Base-by-base conservation (phyloP, 2,329 filamentous ascomycete species). In the Sphaerostilbella broomeana region DNA sequence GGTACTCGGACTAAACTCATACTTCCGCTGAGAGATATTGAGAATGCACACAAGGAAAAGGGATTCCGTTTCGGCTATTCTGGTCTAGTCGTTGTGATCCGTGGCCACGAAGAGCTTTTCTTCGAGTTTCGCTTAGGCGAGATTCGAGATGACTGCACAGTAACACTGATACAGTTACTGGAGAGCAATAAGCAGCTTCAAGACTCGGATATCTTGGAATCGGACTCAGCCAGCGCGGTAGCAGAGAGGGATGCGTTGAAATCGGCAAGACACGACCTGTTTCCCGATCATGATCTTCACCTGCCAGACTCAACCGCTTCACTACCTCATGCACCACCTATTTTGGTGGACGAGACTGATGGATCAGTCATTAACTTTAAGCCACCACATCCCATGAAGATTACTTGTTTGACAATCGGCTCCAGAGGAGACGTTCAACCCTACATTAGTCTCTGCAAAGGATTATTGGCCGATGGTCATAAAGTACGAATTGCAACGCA, bases 341-440 rank as follows among this genome's bases (percentile, higher is more conserved):
- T 95, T 25, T 65, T 90, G 2, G 94, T 95, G 50, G 92, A 97
- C 55, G 90, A 97, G 52, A 81, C 86, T 7, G 80, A 82, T 49
- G 85, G 86, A 4, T 95, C 89, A 0, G 84, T 95, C 42, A 73
- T 95, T 47, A 87, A 92, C 50, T 94, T 95, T 65, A 95, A 94
- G 61, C 90, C 92, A 0, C 65, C 78, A 2, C 73, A 86, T 50
- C 70, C 89, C 2, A 68, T 98, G 57, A 81, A 73, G 15, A 84
- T 98, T 44, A 95, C 90, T 2, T 98, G 92, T 57, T 68, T 98
- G 25, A 98, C 92, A 0, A 98, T 98, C 47, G 92, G 92, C 12
- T 95, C 90, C 10, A 77, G 92, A 43, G 92, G 92, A 17, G 92
- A 98, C 57, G 90, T 98, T 4, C 92, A 98, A 59, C 92, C 92